A percentile compares a stretch with the other conserved stretches of the same genome.
phyloP scores from a whole-genome alignment of 1,284 basidiomycete species.

The Malassezia sp. region DNA sequence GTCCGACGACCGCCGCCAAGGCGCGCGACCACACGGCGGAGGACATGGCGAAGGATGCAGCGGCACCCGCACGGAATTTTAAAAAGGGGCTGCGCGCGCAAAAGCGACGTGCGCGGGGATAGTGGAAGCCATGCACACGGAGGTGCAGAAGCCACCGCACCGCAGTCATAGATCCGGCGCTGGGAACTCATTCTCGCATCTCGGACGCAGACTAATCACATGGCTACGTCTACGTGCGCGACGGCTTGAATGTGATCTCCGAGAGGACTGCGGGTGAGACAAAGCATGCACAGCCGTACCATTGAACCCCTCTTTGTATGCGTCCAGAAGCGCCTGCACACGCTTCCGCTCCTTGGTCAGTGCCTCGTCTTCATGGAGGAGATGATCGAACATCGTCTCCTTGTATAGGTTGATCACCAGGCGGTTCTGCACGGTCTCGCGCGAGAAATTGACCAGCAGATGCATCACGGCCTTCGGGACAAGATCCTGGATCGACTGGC shows the following conservation, averaged over 20 bases:
- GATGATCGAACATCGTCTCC: constrained; percentile 62
- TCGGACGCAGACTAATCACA: not conserved
- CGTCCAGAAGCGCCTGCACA: constrained; percentile 86
- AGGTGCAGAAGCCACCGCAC: too few species aligned
- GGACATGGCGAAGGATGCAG: not conserved
- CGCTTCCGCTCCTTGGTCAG: constrained; percentile 82
- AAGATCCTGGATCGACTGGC: constrained; percentile 91
- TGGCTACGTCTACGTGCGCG: constrained; percentile 3
- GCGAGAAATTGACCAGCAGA: constrained; percentile 87
- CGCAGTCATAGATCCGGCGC: too few species aligned
- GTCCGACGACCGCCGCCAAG: not conserved
- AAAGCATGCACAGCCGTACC: too few species aligned
- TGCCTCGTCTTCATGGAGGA: constrained; percentile 91
- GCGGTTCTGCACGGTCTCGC: constrained; percentile 88
- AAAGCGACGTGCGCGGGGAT: constrained; percentile 1
- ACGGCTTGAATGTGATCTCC: constrained; percentile 11
- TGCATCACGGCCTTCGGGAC: constrained; percentile 63
- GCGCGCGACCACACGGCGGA: not conserved
- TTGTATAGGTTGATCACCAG: constrained; percentile 87
- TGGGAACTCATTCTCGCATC: not conserved
- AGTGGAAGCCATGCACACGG: too few species aligned
- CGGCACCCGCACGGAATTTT: constrained; percentile 8
- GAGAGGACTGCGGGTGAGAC: too few species aligned
- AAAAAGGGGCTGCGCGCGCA: constrained; percentile 13
- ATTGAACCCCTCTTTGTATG: constrained; percentile 87